Evolutionary conservation across 2,329 filamentous ascomycete species (phyloP).

Genomic region (Fusarium fujikuroi): DNA sequence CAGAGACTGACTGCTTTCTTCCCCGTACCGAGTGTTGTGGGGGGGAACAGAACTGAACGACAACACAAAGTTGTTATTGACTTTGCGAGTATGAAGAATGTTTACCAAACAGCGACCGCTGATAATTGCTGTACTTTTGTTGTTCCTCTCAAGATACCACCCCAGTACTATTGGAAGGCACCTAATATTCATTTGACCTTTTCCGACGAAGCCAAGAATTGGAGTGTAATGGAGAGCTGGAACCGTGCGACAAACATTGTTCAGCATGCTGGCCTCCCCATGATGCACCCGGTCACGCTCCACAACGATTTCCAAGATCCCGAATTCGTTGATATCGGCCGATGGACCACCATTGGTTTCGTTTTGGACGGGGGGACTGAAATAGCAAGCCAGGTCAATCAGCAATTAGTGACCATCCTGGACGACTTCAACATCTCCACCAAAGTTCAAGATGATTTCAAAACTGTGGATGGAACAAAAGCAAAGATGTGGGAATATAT

Average conservation of each 20-base stretch:
- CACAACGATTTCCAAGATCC: constrained; percentile 49
- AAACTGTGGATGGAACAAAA: constrained; percentile 43
- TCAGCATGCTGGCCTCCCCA: constrained; percentile 48
- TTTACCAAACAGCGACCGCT: constrained; percentile 49
- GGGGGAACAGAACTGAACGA: constrained; percentile 19
- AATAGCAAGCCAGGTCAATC: constrained; percentile 49
- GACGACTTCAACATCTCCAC: constrained; percentile 78
- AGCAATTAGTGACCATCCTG: constrained; percentile 63
- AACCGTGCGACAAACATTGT: constrained; percentile 59
- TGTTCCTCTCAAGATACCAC: constrained; percentile 61
- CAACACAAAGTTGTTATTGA: constrained; percentile 57
- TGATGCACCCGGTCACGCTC: constrained; percentile 53
- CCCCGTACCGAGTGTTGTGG: constrained; percentile 31
- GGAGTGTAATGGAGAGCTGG: constrained; percentile 59
- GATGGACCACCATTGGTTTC: constrained; percentile 67
- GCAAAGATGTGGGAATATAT: constrained; percentile 48
- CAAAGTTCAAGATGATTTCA: constrained; percentile 54
- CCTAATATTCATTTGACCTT: constrained; percentile 49
- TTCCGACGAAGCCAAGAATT: constrained; percentile 46
- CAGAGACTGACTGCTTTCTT: constrained; percentile 49
- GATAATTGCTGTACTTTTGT: constrained; percentile 53
- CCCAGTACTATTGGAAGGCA: constrained; percentile 57
- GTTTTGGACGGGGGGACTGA: constrained; percentile 47
- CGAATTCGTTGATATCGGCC: constrained; percentile 62
- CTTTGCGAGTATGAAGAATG: constrained; percentile 58